phyloP scores from a whole-genome alignment of 2,329 filamentous ascomycete genomes.

The Exophiala dermatitidis region DNA sequence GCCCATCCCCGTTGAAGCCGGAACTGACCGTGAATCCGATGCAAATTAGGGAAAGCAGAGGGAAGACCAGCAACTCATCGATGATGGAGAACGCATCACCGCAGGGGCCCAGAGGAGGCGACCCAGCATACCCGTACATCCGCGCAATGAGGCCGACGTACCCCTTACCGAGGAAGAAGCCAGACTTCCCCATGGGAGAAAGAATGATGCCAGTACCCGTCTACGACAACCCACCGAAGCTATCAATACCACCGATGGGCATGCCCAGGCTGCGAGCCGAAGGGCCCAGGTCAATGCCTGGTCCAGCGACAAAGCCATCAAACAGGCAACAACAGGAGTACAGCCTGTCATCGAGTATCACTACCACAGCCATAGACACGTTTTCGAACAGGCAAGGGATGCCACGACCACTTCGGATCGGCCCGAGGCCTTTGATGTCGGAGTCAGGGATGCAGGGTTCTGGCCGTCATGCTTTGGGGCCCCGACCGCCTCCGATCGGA shows the following conservation, averaged over 20 bases:
- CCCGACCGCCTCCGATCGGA: conserved; percentile 2
- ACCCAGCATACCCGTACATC: conserved; percentile 10
- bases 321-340: conserved; percentile 8
- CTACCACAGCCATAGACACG: conserved; percentile 37
- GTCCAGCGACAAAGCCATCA: background rate
- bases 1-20: conserved; percentile 24
- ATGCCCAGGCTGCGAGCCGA: conserved; percentile 22
- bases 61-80: background rate
- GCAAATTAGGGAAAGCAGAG: background rate
- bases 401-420: conserved; percentile 2
- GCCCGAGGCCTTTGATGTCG: conserved; percentile 5
- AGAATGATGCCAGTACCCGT: conserved; percentile 17
- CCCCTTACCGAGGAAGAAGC: background rate
- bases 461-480: conserved; percentile 11
- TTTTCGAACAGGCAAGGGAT: conserved; percentile 25
- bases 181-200: conserved; percentile 4
- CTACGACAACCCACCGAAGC: conserved; percentile 25
- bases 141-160: conserved; percentile 7
- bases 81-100: background rate
- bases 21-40: background rate
- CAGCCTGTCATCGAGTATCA: conserved; percentile 30
- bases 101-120: conserved; percentile 11
- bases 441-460: conserved; percentile 7
- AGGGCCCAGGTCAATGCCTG: conserved; percentile 19
- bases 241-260: conserved; percentile 28